These are phyloP conservation scores for Hordeum marinum DNA, from an alignment of 176 grass and related monocot species.

Conservation along the genomic window DNA sequence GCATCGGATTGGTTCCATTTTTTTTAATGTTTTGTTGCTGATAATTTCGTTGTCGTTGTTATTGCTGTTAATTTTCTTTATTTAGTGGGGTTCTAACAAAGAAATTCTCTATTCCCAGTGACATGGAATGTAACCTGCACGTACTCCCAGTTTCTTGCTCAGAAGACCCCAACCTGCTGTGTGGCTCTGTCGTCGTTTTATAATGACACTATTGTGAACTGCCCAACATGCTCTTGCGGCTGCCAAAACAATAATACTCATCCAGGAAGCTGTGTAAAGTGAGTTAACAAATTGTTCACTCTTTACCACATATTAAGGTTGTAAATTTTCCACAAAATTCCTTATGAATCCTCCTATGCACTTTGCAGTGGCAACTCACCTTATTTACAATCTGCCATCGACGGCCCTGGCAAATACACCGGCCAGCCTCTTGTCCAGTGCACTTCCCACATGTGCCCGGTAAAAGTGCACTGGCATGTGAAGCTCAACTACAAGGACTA, in stretches of 20 bases:
- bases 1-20: not conserved
- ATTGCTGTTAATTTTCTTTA: slow-evolving; percentile 3
- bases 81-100: slow-evolving; percentile 23
- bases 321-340: not conserved
- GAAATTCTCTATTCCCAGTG: slow-evolving; percentile 53
- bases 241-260: slow-evolving; percentile 67
- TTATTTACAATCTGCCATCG: slow-evolving; percentile 53
- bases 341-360: slow-evolving; percentile 21
- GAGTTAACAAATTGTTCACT: slow-evolving; percentile 31
- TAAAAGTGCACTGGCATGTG: slow-evolving; percentile 89
- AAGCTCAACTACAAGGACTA: slow-evolving; percentile 95
- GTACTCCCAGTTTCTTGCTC: slow-evolving; percentile 95
- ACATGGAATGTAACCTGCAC: slow-evolving; percentile 98
- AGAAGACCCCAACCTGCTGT: slow-evolving; percentile 92
- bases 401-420: slow-evolving; percentile 62
- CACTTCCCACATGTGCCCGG: slow-evolving; percentile 90
- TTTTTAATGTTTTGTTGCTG: not conserved
- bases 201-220: slow-evolving; percentile 93
- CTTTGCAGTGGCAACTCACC: slow-evolving; percentile 64
- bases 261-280: slow-evolving; percentile 91
- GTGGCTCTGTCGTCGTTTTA: slow-evolving; percentile 98
- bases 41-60: not conserved
- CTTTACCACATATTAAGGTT: not conserved
- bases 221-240: slow-evolving; percentile 91
- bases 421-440: slow-evolving; percentile 72